Percentiles rank a stretch among this genome's conserved stretches.
phyloP scores from a whole-genome alignment of 352 stramenopile species.

The Globisporangium echinulatum region DNA sequence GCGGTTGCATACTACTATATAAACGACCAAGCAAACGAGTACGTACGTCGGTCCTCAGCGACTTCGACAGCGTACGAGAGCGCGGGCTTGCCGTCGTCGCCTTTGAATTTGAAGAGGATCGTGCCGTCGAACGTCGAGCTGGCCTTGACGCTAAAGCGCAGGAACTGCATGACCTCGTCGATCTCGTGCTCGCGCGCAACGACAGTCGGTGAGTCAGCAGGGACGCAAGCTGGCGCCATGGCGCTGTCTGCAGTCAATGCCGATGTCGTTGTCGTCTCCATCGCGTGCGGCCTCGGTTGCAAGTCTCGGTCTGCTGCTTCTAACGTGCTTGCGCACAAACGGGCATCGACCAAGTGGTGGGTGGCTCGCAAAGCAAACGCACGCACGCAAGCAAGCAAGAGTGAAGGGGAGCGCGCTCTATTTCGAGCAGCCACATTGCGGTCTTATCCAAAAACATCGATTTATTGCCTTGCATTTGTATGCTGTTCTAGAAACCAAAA shows the following conservation, averaged over 20 bases:
- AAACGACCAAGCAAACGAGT: neutral
- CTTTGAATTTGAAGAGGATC: constrained; percentile 84
- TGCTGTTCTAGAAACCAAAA: too few relatives aligned
- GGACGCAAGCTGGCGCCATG: neutral
- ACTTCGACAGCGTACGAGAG: constrained; percentile 70
- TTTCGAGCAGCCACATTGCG: too few relatives aligned
- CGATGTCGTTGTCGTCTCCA: neutral
- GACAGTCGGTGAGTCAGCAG: neutral
- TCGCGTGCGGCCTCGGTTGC: too few relatives aligned
- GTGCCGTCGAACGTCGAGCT: constrained; percentile 64
- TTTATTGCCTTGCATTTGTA: too few relatives aligned
- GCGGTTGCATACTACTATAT: neutral
- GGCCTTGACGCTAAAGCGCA: constrained; percentile 78
- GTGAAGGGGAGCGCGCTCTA: too few relatives aligned
- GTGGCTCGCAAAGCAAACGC: neutral
- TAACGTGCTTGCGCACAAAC: neutral
- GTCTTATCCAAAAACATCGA: too few relatives aligned
- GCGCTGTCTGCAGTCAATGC: neutral
- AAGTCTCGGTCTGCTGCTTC: neutral
- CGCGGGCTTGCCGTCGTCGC: constrained; percentile 26
- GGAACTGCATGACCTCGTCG: constrained; percentile 84
- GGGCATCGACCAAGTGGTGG: neutral
- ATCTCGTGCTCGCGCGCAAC: constrained; percentile 58
- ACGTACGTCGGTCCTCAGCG: constrained; percentile 29
- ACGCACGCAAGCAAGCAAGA: too few relatives aligned